A percentile compares a stretch with the other conserved stretches of the same genome.
phyloP scores from a whole-genome alignment of 805 yeast species.

The Saccharomycopsis babjevae region DNA sequence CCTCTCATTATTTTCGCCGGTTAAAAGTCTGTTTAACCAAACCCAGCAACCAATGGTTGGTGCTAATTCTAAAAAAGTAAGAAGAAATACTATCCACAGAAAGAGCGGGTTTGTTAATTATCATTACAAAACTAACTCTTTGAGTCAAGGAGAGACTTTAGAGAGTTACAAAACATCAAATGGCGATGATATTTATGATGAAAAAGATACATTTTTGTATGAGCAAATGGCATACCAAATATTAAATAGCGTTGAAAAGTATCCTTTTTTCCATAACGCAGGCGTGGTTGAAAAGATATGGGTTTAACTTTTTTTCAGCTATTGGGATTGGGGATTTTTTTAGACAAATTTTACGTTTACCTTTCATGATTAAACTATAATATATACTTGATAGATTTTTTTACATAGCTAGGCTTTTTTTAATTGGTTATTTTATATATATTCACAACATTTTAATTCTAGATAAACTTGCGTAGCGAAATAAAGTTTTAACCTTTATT shows the following conservation, averaged over 20 bases:
- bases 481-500: too few relatives aligned
- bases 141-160: background rate
- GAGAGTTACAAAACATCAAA: background rate
- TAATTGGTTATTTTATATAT: background rate
- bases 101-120: background rate
- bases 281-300: background rate
- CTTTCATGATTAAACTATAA: background rate
- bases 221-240: background rate
- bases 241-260: background rate
- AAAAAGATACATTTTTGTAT: background rate
- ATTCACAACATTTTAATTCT: background rate
- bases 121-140: background rate
- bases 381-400: background rate
- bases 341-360: background rate
- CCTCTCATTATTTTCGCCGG: conserved; percentile 16
- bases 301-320: background rate
- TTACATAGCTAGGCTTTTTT: background rate
- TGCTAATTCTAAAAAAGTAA: background rate
- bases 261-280: background rate
- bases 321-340: background rate
- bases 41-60: background rate
- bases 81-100: background rate
- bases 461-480: background rate
- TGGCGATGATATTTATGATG: background rate
- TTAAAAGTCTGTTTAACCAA: conserved; percentile 3